A percentile compares a stretch with the other conserved stretches of the same genome.
Evolutionary conservation across 139 green algal genomes (phyloP).

Genomic region (Picochlorum costavermella): DNA sequence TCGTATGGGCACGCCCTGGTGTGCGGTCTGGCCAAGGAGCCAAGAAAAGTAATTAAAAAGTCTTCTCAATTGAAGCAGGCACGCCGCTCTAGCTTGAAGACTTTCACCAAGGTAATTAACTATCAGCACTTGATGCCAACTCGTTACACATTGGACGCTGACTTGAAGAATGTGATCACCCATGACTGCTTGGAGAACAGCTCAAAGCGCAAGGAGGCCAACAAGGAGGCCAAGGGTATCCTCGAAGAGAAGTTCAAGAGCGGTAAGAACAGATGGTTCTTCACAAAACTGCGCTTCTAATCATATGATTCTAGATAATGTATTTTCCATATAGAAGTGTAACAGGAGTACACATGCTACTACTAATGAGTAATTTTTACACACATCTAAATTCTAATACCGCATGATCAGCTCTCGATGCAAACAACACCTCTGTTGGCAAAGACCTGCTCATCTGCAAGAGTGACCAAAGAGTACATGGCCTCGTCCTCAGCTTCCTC

Average conservation of each 20-base stretch:
- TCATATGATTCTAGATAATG: neutral
- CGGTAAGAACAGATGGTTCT: constrained; percentile 99
- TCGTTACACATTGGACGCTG: constrained; percentile 95
- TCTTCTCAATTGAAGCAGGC: constrained; percentile 58
- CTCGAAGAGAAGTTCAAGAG: constrained; percentile 99
- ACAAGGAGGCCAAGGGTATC: constrained; percentile 88
- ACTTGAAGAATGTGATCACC: constrained; percentile 85
- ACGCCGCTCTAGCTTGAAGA: constrained; percentile 67
- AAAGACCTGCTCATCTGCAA: constrained; percentile 80
- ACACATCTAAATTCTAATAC: constrained; percentile 1
- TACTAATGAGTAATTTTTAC: no score
- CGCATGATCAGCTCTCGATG: constrained; percentile 37
- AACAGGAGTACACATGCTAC: no score
- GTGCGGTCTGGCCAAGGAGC: constrained; percentile 87
- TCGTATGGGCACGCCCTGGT: constrained; percentile 93
- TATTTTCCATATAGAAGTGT: neutral
- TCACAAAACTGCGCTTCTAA: constrained; percentile 95
- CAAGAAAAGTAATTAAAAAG: constrained; percentile 86
- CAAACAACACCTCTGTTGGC: constrained; percentile 77
- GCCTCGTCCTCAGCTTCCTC: constrained; percentile 99
- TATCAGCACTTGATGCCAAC: constrained; percentile 99
- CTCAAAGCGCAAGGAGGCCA: constrained; percentile 79
- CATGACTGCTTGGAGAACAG: constrained; percentile 75
- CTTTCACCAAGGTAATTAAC: constrained; percentile 98
- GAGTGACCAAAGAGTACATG: constrained; percentile 96